These are phyloP conservation scores for Candida tallmaniae DNA, from an alignment of 805 yeast species.

Conservation along the genomic window DNA sequence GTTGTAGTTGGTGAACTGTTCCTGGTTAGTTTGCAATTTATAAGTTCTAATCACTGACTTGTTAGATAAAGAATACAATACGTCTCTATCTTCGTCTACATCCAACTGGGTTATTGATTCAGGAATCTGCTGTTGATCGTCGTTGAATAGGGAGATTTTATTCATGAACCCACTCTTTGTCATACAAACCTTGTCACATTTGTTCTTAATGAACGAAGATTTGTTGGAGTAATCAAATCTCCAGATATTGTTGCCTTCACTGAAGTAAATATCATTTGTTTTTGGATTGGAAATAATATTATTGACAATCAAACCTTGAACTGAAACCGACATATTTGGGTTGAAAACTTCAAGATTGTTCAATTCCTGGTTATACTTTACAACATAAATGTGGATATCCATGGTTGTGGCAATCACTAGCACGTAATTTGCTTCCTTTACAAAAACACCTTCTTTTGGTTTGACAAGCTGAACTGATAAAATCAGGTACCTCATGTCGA, in stretches of 20 bases:
- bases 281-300: constrained; percentile 53
- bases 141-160: constrained; percentile 22
- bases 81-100: constrained; percentile 72
- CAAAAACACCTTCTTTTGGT: constrained; percentile 79
- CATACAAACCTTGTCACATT: constrained; percentile 77
- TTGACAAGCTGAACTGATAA: constrained; percentile 70
- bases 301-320: constrained; percentile 71
- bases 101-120: constrained; percentile 63
- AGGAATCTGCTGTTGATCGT: constrained; percentile 21
- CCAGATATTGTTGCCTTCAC: constrained; percentile 81
- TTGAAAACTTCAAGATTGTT: constrained; percentile 66
- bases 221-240: constrained; percentile 77
- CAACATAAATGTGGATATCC: constrained; percentile 72
- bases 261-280: constrained; percentile 78
- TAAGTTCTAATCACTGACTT: constrained; percentile 80
- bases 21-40: constrained; percentile 45
- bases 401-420: constrained; percentile 76
- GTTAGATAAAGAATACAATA: constrained; percentile 78
- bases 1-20: constrained; percentile 31
- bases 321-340: constrained; percentile 76
- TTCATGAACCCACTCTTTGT: constrained; percentile 53
- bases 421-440: constrained; percentile 67
- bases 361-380: constrained; percentile 45
- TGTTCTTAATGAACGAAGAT: constrained; percentile 83
- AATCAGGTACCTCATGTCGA: constrained; percentile 77